Percentiles rank a stretch among this genome's conserved stretches.
Evolutionary conservation across 306 rosid genomes (phyloP).

Genomic region (Vigna nakashimae): DNA sequence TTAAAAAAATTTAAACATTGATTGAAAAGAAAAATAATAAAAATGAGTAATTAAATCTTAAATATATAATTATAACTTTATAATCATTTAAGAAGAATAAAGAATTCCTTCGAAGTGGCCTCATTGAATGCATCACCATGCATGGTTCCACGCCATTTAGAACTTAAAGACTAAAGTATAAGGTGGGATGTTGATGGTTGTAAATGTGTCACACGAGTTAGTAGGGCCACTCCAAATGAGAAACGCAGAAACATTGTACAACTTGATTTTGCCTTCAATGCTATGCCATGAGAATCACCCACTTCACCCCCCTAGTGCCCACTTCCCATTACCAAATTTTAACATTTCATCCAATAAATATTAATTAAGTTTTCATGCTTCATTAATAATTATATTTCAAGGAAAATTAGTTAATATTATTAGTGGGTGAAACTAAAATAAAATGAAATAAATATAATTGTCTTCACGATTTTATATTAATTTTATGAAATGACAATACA

Average conservation of each 20-base stretch:
- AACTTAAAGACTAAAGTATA: not conserved
- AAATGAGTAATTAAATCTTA: not conserved
- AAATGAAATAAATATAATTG: no score
- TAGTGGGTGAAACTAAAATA: no score
- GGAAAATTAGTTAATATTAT: no score
- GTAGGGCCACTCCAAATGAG: conserved; percentile 21
- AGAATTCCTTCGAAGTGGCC: not conserved
- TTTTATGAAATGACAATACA: no score
- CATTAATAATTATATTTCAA: no score
- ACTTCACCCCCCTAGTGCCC: not conserved
- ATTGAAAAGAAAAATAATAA: no score
- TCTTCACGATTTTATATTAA: no score
- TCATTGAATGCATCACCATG: conserved; percentile 24
- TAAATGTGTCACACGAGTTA: conserved; percentile 20
- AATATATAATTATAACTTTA: not conserved
- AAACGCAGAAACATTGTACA: conserved; percentile 16
- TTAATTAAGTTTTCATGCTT: no score
- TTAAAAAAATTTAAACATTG: no score
- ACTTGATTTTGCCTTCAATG: conserved; percentile 9
- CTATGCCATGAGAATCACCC: not conserved
- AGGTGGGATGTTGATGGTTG: not conserved
- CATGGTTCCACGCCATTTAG: conserved; percentile 31
- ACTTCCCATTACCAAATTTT: not conserved
- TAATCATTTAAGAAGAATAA: not conserved
- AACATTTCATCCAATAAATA: no score